phyloP scores from a whole-genome alignment of 1,284 basidiomycete species.

The Farysia itapuensis region DNA sequence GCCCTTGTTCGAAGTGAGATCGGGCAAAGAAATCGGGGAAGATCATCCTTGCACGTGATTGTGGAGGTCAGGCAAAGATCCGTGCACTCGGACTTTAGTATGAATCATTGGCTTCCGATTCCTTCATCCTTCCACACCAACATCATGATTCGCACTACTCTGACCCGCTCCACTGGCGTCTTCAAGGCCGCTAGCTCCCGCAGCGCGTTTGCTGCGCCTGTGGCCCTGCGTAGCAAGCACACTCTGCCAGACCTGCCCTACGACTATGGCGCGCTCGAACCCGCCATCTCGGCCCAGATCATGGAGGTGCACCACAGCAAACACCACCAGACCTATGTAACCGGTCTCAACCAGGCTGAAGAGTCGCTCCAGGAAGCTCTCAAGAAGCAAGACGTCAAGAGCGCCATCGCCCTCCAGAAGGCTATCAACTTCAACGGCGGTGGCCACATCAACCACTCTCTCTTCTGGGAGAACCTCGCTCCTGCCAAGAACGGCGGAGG shows the following conservation, averaged over 20 bases:
- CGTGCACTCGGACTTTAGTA: no score
- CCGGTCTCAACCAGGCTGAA: conserved; percentile 55
- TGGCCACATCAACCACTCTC: conserved; percentile 59
- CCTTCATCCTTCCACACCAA: not conserved
- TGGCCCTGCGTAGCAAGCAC: conserved; percentile 51
- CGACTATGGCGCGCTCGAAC: conserved; percentile 57
- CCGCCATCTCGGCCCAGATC: conserved; percentile 55
- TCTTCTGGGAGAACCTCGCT: conserved; percentile 59
- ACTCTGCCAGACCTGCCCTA: conserved; percentile 59
- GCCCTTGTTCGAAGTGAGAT: no score
- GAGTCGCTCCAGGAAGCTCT: conserved; percentile 47
- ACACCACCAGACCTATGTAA: conserved; percentile 60
- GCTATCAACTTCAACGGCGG: conserved; percentile 60
- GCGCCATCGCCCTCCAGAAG: conserved; percentile 41
- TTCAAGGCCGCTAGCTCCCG: conserved; percentile 11
- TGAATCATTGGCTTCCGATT: not conserved
- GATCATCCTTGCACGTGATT: no score
- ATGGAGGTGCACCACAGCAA: conserved; percentile 59
- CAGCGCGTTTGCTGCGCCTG: conserved; percentile 7
- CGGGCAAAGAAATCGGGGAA: no score
- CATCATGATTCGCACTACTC: conserved; percentile 39
- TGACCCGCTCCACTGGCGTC: conserved; percentile 23
- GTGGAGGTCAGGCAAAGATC: no score
- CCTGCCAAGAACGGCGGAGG: conserved; percentile 53
- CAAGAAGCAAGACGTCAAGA: conserved; percentile 48